Evolutionary conservation across 139 green algal genomes (phyloP), one percentile per base, ranked within the genome.

Genomic region (Mychonastes homosphaera): DNA sequence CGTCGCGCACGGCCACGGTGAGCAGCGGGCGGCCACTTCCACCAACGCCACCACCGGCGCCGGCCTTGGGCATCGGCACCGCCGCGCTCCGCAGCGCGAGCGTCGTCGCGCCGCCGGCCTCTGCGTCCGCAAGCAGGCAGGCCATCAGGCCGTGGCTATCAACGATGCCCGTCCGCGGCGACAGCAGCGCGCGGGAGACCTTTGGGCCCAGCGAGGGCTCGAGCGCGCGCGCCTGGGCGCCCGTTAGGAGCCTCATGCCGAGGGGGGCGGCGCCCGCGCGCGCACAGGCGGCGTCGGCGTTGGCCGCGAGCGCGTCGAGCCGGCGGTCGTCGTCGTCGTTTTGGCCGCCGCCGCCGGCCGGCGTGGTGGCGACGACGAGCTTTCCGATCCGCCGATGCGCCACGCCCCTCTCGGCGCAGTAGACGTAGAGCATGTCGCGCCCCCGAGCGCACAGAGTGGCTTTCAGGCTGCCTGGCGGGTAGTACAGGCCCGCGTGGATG

Each of bases 101-200:
- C n/a, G n/a, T n/a, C n/a, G n/a, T 23, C 3, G 63, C 72, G 6
- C 73, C 76, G 33, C 53, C 29, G 1, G 52, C 48, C 56, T 77
- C 46, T 5, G 62, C 65, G 41, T 95, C 81, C 7, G 48, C 64
- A 30, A 79, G 67, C 24, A 91, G 70, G 10, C 72, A 59, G 27
- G 56, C 34, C 86, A 94, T 92, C 47, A 84, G 65, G 27, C 67
- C 58, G 62, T 91, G 82, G 64, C 72, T 85, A 76, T 90, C 82
- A 2, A 95, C 16, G 26, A 95, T 88, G 59, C 84, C 86, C 4
- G 88, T 93, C 27, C 66, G 82, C 2, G 88, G 84, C 19, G 88
- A 95, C 39, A 82, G 67, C 58, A 95, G 56, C 3, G 76, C 88
- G 0, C 30, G 41, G 23, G 50, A 41, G 26, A 74, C 86, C 10